A percentile compares a stretch with the other conserved stretches of the same genome.
Conservation (phyloP, 2,329 filamentous ascomycete species). For the Myriosclerotinia scirpicola region DNA sequence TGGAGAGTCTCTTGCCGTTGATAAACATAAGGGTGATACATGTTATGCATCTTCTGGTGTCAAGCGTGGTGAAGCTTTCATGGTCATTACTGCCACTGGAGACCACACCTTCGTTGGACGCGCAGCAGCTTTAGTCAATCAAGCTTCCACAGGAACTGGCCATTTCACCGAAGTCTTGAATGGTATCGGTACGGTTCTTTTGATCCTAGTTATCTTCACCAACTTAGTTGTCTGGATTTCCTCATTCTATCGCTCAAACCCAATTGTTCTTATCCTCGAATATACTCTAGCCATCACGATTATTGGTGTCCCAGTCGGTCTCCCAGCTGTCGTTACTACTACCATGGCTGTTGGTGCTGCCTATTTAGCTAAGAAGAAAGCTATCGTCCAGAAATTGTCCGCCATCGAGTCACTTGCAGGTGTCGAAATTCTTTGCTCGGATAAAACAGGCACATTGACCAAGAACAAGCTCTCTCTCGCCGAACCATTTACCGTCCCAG, state of each 20-base stretch:
- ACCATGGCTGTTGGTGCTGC: slow-evolving; percentile 93
- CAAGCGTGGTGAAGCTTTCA: slow-evolving; percentile 85
- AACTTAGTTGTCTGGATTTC: slow-evolving; percentile 82
- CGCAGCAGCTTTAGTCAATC: slow-evolving; percentile 80
- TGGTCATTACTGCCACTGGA: slow-evolving; percentile 80
- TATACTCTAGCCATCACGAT: slow-evolving; percentile 90
- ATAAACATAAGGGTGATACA: slow-evolving; percentile 79
- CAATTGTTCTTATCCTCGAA: slow-evolving; percentile 74
- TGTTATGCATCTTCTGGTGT: slow-evolving; percentile 85
- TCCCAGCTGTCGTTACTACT: slow-evolving; percentile 88
- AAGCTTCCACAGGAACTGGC: slow-evolving; percentile 70
- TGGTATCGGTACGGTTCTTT: slow-evolving; percentile 77
- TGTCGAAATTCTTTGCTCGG: slow-evolving; percentile 91
- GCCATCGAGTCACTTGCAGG: slow-evolving; percentile 90
- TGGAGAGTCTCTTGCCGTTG: slow-evolving; percentile 86
- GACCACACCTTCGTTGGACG: slow-evolving; percentile 90
- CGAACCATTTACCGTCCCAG: slow-evolving; percentile 79
- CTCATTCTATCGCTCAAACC: slow-evolving; percentile 84
- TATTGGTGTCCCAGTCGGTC: slow-evolving; percentile 89
- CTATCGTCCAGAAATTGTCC: slow-evolving; percentile 88
- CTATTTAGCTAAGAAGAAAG: slow-evolving; percentile 88
- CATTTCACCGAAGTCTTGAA: slow-evolving; percentile 92
- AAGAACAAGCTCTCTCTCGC: slow-evolving; percentile 91
- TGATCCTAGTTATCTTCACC: slow-evolving; percentile 78
- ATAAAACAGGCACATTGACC: slow-evolving; percentile 91